A percentile compares a stretch with the other conserved stretches of the same genome.
These are phyloP conservation scores for Neoboletus subvelutipes DNA, from an alignment of 768 basidiomycete genomes.

Conservation along the genomic window DNA sequence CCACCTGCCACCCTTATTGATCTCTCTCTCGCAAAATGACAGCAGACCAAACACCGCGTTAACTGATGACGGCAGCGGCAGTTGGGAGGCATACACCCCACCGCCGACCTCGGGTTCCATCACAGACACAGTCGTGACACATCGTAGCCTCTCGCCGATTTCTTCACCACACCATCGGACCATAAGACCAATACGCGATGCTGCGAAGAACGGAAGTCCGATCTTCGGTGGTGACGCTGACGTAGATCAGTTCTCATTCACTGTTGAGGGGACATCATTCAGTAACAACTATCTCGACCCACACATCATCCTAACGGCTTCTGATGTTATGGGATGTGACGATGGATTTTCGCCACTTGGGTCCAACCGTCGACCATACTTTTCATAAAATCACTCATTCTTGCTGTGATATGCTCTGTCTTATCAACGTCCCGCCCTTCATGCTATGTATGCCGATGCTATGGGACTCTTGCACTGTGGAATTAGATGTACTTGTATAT, in stretches of 20 bases:
- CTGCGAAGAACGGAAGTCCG: constrained; percentile 31
- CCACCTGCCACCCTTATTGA: constrained; percentile 44
- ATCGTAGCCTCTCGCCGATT: constrained; percentile 38
- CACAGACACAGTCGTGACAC: constrained; percentile 42
- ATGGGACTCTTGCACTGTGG: constrained; percentile 15
- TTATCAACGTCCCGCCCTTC: background rate
- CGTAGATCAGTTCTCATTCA: constrained; percentile 53
- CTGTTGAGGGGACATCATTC: constrained; percentile 35
- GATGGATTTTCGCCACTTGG: constrained; percentile 46
- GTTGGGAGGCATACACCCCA: constrained; percentile 65
- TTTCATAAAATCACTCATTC: constrained; percentile 20
- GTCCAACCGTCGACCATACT: constrained; percentile 40
- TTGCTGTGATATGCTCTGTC: background rate
- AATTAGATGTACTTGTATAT: constrained; percentile 22
- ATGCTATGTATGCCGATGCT: constrained; percentile 6
- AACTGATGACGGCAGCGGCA: constrained; percentile 48
- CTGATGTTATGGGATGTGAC: constrained; percentile 34
- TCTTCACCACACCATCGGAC: constrained; percentile 16
- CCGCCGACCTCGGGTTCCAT: constrained; percentile 56
- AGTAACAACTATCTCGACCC: constrained; percentile 28
- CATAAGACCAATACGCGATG: constrained; percentile 41
- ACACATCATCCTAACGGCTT: constrained; percentile 32
- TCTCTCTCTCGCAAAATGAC: constrained; percentile 43
- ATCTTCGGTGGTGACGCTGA: constrained; percentile 50
- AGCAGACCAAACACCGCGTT: constrained; percentile 54